Percentiles rank a stretch among this genome's conserved stretches.
These are phyloP conservation scores for Neurospora intermedia DNA, from an alignment of 495 filamentous ascomycete genomes.

Conservation along the genomic window DNA sequence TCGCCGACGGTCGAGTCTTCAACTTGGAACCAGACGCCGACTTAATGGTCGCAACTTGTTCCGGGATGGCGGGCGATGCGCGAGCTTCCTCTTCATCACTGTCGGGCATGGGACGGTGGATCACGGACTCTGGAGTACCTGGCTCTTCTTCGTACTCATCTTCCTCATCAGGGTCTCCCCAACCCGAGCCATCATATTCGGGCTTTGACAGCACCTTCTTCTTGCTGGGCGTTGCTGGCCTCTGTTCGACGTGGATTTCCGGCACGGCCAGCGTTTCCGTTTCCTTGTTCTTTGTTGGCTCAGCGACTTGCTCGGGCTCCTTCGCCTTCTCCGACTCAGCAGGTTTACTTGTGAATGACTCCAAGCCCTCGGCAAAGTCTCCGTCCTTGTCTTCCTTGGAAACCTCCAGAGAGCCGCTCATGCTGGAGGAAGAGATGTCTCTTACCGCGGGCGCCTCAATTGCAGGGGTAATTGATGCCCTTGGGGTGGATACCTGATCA, in stretches of 20 bases:
- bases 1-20: constrained; percentile 81
- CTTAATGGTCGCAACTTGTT: constrained; percentile 81
- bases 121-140: constrained; percentile 87
- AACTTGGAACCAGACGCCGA: constrained; percentile 71
- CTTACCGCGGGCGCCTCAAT: not conserved
- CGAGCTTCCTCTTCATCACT: constrained; percentile 33
- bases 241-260: not conserved
- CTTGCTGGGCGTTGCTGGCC: constrained; percentile 12
- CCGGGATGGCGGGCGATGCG: constrained; percentile 58
- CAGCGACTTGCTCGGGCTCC: constrained; percentile 14
- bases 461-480: constrained; percentile 23
- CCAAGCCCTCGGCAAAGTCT: constrained; percentile 30
- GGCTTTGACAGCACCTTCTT: constrained; percentile 34
- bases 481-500: constrained; percentile 36
- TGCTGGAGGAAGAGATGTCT: constrained; percentile 1
- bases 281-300: constrained; percentile 34
- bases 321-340: constrained; percentile 7
- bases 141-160: constrained; percentile 48
- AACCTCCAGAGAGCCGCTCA: constrained; percentile 6
- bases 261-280: constrained; percentile 26
- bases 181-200: constrained; percentile 45
- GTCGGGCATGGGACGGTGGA: constrained; percentile 58
- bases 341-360: constrained; percentile 33
- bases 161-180: constrained; percentile 41
- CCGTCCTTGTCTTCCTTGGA: constrained; percentile 15